A percentile compares a stretch with the other conserved stretches of the same genome.
Conservation (phyloP, 345 rosid species). For the Eucalyptus pumila region DNA sequence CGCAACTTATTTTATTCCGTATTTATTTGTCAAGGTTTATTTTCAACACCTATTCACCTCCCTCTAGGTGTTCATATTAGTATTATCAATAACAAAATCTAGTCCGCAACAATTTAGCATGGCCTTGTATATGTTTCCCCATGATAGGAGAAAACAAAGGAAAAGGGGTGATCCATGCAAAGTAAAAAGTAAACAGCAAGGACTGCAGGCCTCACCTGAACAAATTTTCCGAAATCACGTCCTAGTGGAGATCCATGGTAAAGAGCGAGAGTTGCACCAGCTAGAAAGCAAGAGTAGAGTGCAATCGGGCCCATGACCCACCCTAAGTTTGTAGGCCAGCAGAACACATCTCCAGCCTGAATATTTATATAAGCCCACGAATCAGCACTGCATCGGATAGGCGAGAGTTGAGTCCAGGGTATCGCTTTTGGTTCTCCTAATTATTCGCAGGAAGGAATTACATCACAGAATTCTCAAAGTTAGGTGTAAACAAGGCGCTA, state of each 20-base stretch:
- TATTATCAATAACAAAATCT: background rate
- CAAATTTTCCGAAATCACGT: conserved; percentile 70
- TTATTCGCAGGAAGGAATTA: background rate
- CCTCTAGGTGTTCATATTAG: no score
- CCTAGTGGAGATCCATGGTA: conserved; percentile 89
- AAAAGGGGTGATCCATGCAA: background rate
- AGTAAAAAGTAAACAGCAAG: background rate
- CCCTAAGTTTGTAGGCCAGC: conserved; percentile 96
- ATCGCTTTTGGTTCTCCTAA: conserved; percentile 97
- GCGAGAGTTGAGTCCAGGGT: conserved; percentile 78
- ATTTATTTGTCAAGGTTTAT: no score
- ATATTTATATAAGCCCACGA: conserved; percentile 52
- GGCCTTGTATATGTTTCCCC: background rate
- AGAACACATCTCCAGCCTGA: conserved; percentile 42
- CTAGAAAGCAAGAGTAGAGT: conserved; percentile 52
- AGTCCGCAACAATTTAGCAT: background rate
- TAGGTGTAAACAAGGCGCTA: background rate
- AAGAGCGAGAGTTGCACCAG: conserved; percentile 72
- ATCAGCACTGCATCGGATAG: conserved; percentile 58
- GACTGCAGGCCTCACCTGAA: conserved; percentile 29
- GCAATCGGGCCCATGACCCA: conserved; percentile 88
- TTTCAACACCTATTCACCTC: no score
- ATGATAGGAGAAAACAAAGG: background rate
- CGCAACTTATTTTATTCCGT: no score
- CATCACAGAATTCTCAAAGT: background rate